Conservation (phyloP, 116 monocot genomes). For the Papilionanthe hybrid region DNA sequence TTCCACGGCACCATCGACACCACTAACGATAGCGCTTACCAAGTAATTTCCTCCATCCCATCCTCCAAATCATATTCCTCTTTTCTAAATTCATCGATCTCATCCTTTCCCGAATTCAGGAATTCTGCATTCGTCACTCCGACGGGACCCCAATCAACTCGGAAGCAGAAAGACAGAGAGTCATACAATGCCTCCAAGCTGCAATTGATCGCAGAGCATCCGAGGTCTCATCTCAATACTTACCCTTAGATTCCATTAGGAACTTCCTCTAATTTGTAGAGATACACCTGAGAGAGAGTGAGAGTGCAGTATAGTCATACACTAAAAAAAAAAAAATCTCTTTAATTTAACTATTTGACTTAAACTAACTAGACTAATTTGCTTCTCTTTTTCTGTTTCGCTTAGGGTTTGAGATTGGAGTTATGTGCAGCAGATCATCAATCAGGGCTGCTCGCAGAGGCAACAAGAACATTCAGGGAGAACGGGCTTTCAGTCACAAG, state of each 20-base stretch:
- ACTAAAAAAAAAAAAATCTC: too few species aligned
- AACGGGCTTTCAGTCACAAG: conserved; percentile 37
- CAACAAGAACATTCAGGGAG: conserved; percentile 51
- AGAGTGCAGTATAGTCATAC: too few species aligned
- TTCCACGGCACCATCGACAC: conserved; percentile 82
- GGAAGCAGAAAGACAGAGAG: conserved; percentile 66
- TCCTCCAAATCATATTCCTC: neutral
- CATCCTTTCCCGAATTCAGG: conserved; percentile 26
- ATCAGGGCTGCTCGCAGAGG: conserved; percentile 37
- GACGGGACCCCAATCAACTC: conserved; percentile 70
- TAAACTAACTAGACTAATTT: conserved; percentile 5
- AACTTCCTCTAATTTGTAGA: neutral
- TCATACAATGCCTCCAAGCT: conserved; percentile 74
- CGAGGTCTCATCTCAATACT: conserved; percentile 25
- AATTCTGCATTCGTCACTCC: conserved; percentile 62
- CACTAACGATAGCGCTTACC: conserved; percentile 36
- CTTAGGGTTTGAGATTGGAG: conserved; percentile 49
- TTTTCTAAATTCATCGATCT: neutral
- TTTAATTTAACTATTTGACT: too few species aligned
- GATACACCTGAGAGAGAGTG: too few species aligned
- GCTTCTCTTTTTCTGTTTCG: neutral
- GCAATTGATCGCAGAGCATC: conserved; percentile 71
- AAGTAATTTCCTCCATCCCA: conserved; percentile 16
- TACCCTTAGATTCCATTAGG: neutral
- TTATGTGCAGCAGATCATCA: conserved; percentile 24